A percentile compares a stretch with the other conserved stretches of the same genome.
phyloP scores from a whole-genome alignment of 2,329 filamentous ascomycete genomes.

The Cadophora sp. region DNA sequence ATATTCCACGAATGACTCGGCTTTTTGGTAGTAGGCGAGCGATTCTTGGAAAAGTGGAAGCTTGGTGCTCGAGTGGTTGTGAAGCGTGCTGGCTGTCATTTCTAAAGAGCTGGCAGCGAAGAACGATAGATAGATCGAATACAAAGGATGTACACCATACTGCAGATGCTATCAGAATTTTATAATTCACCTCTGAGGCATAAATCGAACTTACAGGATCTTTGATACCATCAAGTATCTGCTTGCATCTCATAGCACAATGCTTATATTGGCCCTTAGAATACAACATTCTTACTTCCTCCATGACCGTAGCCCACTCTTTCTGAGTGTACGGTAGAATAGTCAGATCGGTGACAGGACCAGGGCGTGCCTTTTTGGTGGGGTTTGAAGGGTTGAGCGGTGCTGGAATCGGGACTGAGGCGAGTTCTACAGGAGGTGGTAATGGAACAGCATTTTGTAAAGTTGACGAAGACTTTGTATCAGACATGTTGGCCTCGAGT shows the following conservation, averaged over 20 bases:
- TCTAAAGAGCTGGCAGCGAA: slow-evolving; percentile 42
- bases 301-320: slow-evolving; percentile 42
- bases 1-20: slow-evolving; percentile 35
- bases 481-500: slow-evolving; percentile 20
- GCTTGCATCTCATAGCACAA: slow-evolving; percentile 40
- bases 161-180: slow-evolving; percentile 24
- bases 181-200: background rate
- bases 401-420: slow-evolving; percentile 12
- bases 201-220: slow-evolving; percentile 38
- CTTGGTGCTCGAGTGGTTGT: slow-evolving; percentile 36
- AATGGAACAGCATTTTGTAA: slow-evolving; percentile 4
- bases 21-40: slow-evolving; percentile 38
- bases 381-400: slow-evolving; percentile 14
- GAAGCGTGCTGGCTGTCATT: slow-evolving; percentile 37
- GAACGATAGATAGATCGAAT: slow-evolving; percentile 43
- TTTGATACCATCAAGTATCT: slow-evolving; percentile 39
- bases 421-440: slow-evolving; percentile 5
- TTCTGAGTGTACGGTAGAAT: slow-evolving; percentile 37
- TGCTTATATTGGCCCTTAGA: slow-evolving; percentile 40
- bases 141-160: slow-evolving; percentile 39
- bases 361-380: slow-evolving; percentile 28
- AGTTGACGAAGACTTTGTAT: slow-evolving; percentile 13
- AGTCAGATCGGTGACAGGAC: slow-evolving; percentile 31
- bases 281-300: slow-evolving; percentile 42
- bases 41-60: slow-evolving; percentile 42